Conservation (phyloP, 768 basidiomycete species). For the Xerocomus spinulosus region DNA sequence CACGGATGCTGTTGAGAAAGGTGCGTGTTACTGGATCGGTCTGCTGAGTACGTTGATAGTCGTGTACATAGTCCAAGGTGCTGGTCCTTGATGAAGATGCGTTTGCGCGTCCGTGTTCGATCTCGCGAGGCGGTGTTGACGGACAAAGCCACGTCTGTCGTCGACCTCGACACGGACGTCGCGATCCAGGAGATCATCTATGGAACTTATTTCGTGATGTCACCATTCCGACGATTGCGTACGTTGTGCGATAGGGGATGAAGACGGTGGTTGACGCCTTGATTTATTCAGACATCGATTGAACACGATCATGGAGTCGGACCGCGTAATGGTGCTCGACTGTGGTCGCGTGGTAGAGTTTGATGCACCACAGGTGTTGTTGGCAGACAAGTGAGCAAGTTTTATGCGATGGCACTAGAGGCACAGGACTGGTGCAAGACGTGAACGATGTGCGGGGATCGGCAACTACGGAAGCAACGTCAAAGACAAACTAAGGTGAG, state of each 20-base stretch:
- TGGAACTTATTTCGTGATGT: conserved; percentile 70
- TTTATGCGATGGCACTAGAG: conserved; percentile 61
- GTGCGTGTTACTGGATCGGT: no score
- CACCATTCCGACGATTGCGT: conserved; percentile 87
- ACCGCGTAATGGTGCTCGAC: conserved; percentile 78
- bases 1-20: conserved; percentile 76
- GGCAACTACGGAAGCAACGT: no score
- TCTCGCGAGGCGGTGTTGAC: background rate
- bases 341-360: conserved; percentile 78
- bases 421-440: no score
- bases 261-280: no score
- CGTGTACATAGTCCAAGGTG: conserved; percentile 60
- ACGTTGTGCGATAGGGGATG: no score
- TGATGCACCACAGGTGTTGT: conserved; percentile 61
- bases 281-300: conserved; percentile 76
- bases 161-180: conserved; percentile 85
- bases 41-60: no score
- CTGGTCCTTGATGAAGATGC: conserved; percentile 90
- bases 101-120: background rate
- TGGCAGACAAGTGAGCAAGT: conserved; percentile 54
- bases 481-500: no score
- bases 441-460: no score
- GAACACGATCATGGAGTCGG: conserved; percentile 80
- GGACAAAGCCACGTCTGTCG: conserved; percentile 92
- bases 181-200: conserved; percentile 86